Base-by-base conservation (phyloP, 768 basidiomycete genomes). In the Suillus plorans region DNA sequence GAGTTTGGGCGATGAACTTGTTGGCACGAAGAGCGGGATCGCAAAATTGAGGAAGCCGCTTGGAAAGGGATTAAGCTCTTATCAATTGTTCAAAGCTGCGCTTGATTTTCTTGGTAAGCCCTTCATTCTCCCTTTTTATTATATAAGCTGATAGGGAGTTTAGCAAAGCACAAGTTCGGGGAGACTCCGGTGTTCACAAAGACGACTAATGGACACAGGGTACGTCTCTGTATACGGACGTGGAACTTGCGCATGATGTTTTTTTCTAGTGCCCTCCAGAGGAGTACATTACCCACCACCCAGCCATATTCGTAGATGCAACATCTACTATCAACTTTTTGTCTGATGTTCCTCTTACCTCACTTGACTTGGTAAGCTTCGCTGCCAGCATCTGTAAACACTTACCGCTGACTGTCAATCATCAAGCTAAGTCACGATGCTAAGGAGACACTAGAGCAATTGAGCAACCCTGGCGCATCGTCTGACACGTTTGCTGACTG, bases 31-130 rank as follows among this genome's bases (percentile, higher is more conserved):
- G 39, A 61, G 74, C 60, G 64, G 69, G 45, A 72, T 78, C 67
- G 63, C 52, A 12, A 44, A 68, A 34, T 80, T 79, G 61, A 80
- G 86, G 62, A 87, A 82, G 70, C 83, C 88, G 0, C 72, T 96
- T 3, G 96, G 94, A 6, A 86, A 84, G 63, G 92, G 94, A 2
- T 73, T 98, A 69, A 95, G 93, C 66, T 92, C 92, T 25, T 97
- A 97, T 77, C 95, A 96, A 72, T 80, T 97, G 36, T 90, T 98
- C 75, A 86, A 90, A 69, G 94, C 91, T 41, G 89, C 87, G 1
- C 77, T 97, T 68, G 92, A 95, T 73, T 89, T 95, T 71, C 73
- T 98, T 28, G 85, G 95, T 95, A 71, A 67, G 89, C 36, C 28
- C 18, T 16, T 63, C 44, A 36, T 31, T 56, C 52, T 34, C 55